Conservation (phyloP, 2,329 filamentous ascomycete species). For the Talaromyces sp. region DNA sequence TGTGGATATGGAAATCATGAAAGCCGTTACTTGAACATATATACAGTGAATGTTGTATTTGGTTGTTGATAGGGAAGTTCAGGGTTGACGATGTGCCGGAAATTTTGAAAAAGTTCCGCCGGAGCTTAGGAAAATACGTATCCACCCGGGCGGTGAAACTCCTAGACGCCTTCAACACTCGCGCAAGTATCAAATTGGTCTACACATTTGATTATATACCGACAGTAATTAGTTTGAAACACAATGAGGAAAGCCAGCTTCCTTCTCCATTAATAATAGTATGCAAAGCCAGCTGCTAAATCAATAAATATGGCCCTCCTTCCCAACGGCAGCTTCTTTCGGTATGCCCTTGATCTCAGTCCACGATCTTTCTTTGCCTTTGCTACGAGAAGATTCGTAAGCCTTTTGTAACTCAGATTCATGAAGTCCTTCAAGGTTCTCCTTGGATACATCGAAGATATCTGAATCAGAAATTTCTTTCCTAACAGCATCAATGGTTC, state of each 20-base stretch:
- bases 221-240: background rate
- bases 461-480: conserved; percentile 76
- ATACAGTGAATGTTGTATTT: background rate
- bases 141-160: conserved; percentile 4
- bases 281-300: background rate
- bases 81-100: background rate
- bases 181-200: background rate
- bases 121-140: conserved; percentile 1
- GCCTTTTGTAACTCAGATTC: conserved; percentile 18
- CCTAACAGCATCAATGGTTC: conserved; percentile 71
- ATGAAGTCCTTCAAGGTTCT: background rate
- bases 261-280: background rate
- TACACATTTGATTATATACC: background rate
- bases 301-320: conserved; percentile 37
- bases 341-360: conserved; percentile 63
- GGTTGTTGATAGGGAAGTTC: background rate
- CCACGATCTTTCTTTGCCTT: conserved; percentile 21
- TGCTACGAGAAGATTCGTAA: conserved; percentile 8
- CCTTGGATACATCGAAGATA: conserved; percentile 75
- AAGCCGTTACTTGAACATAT: conserved; percentile 1
- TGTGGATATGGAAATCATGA: background rate
- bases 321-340: conserved; percentile 42
- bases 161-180: conserved; percentile 1
- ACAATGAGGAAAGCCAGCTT: background rate
- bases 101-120: conserved; percentile 10